Conservation (phyloP, 139 green algal species). For the Micractinium conductrix region DNA sequence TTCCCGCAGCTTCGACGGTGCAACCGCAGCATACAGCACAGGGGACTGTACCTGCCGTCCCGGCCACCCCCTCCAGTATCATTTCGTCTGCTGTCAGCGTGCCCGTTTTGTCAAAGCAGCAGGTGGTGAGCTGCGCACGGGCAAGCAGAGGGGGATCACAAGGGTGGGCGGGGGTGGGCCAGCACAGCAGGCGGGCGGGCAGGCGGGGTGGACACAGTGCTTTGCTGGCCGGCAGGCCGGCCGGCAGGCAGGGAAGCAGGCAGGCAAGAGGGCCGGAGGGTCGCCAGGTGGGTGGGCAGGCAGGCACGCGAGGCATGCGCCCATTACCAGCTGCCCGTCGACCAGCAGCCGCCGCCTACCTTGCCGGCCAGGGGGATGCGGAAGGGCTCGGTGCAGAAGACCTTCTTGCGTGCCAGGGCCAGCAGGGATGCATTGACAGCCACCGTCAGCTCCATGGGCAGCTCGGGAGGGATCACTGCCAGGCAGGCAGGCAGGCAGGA, state of each 20-base stretch:
- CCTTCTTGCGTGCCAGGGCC: slow-evolving; percentile 59
- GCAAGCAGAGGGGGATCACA: background rate
- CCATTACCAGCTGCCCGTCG: no score
- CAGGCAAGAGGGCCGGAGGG: no score
- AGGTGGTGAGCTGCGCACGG: slow-evolving; percentile 75
- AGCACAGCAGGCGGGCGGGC: background rate
- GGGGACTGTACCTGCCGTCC: no score
- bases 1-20: no score
- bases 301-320: no score
- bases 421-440: slow-evolving; percentile 77
- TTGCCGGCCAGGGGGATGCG: slow-evolving; percentile 95
- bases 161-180: no score
- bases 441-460: slow-evolving; percentile 99
- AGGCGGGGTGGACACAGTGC: background rate
- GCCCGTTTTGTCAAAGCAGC: slow-evolving; percentile 99
- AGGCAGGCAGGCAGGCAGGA: background rate
- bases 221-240: background rate
- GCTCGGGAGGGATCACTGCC: slow-evolving; percentile 92
- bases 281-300: no score
- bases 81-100: slow-evolving; percentile 96
- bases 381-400: slow-evolving; percentile 99
- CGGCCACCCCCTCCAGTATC: slow-evolving; percentile 80
- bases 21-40: no score
- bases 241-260: background rate
- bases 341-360: no score